Evolutionary conservation across 176 grass and related monocot genomes (phyloP).

Genomic region (Aegilops tauschii): DNA sequence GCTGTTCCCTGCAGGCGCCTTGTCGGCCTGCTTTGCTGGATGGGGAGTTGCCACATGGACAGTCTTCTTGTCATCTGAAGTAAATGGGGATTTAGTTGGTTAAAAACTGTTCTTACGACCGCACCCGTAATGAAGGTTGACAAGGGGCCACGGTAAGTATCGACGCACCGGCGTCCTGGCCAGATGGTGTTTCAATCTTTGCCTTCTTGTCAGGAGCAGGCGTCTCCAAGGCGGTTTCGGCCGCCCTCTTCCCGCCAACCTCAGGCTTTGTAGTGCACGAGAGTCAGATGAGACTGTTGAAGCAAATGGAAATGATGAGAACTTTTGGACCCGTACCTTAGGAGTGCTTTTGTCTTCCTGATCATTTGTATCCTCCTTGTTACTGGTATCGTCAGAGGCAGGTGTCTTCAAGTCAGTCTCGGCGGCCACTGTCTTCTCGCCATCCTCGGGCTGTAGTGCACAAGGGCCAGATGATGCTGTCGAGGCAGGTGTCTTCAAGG

Average conservation of each 20-base stretch:
- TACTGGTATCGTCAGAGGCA: slow-evolving; percentile 22
- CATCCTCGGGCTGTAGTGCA: slow-evolving; percentile 36
- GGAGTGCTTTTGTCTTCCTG: slow-evolving; percentile 64
- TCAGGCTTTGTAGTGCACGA: slow-evolving; percentile 38
- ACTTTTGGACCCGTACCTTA: slow-evolving; percentile 27
- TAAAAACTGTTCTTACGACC: neutral
- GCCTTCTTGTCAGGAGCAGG: slow-evolving; percentile 68
- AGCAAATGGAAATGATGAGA: neutral
- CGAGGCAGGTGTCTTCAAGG: slow-evolving; percentile 35
- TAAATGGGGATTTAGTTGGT: neutral
- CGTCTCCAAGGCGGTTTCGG: slow-evolving; percentile 29
- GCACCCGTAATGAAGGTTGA: neutral
- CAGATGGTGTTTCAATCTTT: slow-evolving; percentile 50
- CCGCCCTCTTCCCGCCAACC: slow-evolving; percentile 51
- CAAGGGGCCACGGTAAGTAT: neutral
- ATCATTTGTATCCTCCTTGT: slow-evolving; percentile 18
- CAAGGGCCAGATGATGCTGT: neutral
- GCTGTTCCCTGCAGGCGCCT: slow-evolving; percentile 36
- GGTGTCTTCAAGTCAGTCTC: slow-evolving; percentile 35
- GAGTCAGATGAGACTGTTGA: neutral
- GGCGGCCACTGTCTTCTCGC: slow-evolving; percentile 56
- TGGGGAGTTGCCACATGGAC: slow-evolving; percentile 62
- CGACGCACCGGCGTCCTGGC: slow-evolving; percentile 37
- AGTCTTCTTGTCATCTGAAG: slow-evolving; percentile 52
- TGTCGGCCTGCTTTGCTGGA: slow-evolving; percentile 49